Percentiles rank a stretch among this genome's conserved stretches.
These are phyloP conservation scores for Thozetella sp. DNA, from an alignment of 495 filamentous ascomycete genomes.

Conservation along the genomic window DNA sequence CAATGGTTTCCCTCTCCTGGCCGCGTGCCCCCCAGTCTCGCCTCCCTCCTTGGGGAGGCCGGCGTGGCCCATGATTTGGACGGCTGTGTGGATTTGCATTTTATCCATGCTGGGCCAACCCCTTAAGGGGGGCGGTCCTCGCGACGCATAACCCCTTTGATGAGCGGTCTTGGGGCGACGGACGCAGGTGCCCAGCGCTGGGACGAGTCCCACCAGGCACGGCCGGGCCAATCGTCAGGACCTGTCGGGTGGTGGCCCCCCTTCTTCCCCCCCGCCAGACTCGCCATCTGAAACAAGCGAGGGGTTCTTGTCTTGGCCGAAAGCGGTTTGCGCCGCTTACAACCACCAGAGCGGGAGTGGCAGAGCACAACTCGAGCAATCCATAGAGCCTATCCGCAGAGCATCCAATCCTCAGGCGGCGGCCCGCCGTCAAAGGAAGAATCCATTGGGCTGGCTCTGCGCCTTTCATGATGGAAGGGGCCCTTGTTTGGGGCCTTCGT, in stretches of 20 bases:
- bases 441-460: neutral
- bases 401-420: too few species aligned
- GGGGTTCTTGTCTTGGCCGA: slow-evolving; percentile 21
- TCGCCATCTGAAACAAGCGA: slow-evolving; percentile 42
- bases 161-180: slow-evolving; percentile 27
- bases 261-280: slow-evolving; percentile 2
- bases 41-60: slow-evolving; percentile 13
- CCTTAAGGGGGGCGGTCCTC: too few species aligned
- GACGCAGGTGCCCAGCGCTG: neutral
- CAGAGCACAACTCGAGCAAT: slow-evolving; percentile 4
- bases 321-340: slow-evolving; percentile 16
- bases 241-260: neutral
- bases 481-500: neutral
- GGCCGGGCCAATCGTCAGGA: neutral
- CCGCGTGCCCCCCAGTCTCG: neutral
- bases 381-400: neutral
- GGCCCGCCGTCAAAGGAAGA: too few species aligned
- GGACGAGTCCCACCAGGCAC: too few species aligned
- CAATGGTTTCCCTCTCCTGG: neutral
- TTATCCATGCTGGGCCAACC: slow-evolving; percentile 3
- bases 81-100: slow-evolving; percentile 23
- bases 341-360: slow-evolving; percentile 2
- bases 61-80: slow-evolving; percentile 17
- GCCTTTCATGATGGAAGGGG: neutral
- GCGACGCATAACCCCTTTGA: slow-evolving; percentile 26